Evolutionary conservation across 371 early-diverging fungal species (phyloP), one percentile per base, ranked within the genome.

Genomic region (Lichtheimia ornata): DNA sequence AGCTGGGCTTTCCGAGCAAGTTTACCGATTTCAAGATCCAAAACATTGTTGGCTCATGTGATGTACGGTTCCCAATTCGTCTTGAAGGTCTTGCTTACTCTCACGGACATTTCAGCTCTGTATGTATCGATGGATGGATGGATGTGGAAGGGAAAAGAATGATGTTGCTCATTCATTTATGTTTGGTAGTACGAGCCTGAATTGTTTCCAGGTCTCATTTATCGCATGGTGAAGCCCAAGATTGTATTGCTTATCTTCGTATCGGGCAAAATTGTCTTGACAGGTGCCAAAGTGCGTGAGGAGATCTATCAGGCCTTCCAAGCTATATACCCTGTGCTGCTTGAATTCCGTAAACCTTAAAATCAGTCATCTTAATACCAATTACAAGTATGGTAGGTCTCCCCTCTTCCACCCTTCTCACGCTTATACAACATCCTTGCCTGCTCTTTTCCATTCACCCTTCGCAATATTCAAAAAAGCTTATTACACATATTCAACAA

Each of bases 221-320:
- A 99, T 84, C 91, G 99, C 56, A 99, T 99, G 99, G 98, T 96
- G 45, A 96, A 97, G 74, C 99, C 99, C 30, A 99, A 99, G 80
- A 98, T 99, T 69, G 99, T 99, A 18, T 76, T 99, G 64, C 86
- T 99, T 25, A 99, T 99, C 60, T 99, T 99, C 83, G 99, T 99
- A 13, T 97, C 98, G 62, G 99, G 99, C 64, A 99, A 99, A 82
- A 97, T 99, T 73, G 99, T 99, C 20, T 87, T 99, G 58, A 99
- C 99, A 7, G 99, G 99, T 53, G 99, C 99, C 22, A 99, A 99
- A 84, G 95, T 90, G 30, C 91, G 99, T 52, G 97, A 97, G 66
- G 99, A 99, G 73, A 99, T 99, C 73, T 99, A 99, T 73, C 94
- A 97, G 77, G 99, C 99, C 53, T 99, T 99, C 83, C 97, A 99